Conservation (phyloP, 2,329 filamentous ascomycete genomes). For the Pseudogymnoascus sp. region DNA sequence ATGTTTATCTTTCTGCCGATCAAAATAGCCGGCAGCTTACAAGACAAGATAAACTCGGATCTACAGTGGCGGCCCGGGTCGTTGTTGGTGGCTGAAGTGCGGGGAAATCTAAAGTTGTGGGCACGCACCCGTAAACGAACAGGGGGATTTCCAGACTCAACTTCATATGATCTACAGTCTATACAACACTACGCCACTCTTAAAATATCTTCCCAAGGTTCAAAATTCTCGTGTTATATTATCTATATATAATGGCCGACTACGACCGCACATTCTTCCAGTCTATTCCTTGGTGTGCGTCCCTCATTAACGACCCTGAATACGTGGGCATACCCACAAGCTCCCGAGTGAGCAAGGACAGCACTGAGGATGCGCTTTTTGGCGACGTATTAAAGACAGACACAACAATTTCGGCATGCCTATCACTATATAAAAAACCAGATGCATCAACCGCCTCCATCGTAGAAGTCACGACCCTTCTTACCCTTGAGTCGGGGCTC, state of each 20-base stretch:
- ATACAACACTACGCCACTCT: background rate
- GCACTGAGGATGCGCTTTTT: slow-evolving; percentile 12
- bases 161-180: background rate
- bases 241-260: background rate
- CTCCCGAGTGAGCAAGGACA: slow-evolving; percentile 11
- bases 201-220: background rate
- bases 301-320: slow-evolving; percentile 6
- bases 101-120: background rate
- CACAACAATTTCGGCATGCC: slow-evolving; percentile 7
- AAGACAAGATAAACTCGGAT: background rate
- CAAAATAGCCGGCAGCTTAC: background rate
- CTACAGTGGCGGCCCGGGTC: background rate
- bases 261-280: slow-evolving; percentile 1
- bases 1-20: background rate
- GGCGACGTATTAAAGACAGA: slow-evolving; percentile 10
- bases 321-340: background rate
- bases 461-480: slow-evolving; percentile 4
- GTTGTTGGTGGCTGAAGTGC: background rate
- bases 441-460: background rate
- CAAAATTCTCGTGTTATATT: background rate
- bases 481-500: slow-evolving; percentile 6
- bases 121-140: background rate
- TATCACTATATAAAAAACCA: slow-evolving; percentile 7
- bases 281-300: slow-evolving; percentile 13
- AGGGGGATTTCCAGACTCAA: background rate